Evolutionary conservation across 352 stramenopile species (phyloP), one percentile per base, ranked within the genome.

Genomic region (Detonula confervacea): DNA sequence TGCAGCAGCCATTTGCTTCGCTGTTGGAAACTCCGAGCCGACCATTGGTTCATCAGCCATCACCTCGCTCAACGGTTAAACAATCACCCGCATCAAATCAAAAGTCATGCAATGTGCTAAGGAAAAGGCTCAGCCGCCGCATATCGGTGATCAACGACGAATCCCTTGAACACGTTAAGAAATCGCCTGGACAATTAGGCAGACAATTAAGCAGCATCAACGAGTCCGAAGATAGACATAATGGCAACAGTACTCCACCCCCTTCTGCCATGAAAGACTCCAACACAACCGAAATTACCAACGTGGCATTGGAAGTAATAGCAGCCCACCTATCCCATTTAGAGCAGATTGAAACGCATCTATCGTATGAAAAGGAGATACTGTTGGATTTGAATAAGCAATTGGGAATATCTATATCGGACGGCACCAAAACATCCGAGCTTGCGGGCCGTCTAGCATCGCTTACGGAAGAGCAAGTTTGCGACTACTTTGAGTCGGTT

Each of bases 401-500:
- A 84, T 54, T 90, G 81, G 84, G 88, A 83, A 81, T 71, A 65
- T 54, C 66, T 25, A 56, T 51, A 24, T 37, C 42, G 24, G 42
- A 75, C 64, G 24, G 20, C 5, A 57, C 30, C 8, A 73, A 71
- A 18, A 66, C 49, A 60, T 29, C 73, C 7, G 46, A 88, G 42
- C 25, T 87, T 29, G 49, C 84, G 73, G 18, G 73, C 18, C 64
- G 71, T 33, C 56, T 77, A 2, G 1, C 49, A 25, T 55, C 67
- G 44, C 71, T 86, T 4, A 83, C 75, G 0, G 83, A 91, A 78
- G 86, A 90, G 20, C 76, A 92, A 81, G 86, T 93, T 18, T 80
- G 88, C 29, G 79, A 90, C 62, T 93, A 93, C 60, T 92, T 91
- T 82, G 88, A 93, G 82, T 84, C 73, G 51, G 64, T 93, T 1